These are phyloP conservation scores for Leucocoprinus birnbaumii DNA, from an alignment of 768 basidiomycete species.

Conservation along the genomic window DNA sequence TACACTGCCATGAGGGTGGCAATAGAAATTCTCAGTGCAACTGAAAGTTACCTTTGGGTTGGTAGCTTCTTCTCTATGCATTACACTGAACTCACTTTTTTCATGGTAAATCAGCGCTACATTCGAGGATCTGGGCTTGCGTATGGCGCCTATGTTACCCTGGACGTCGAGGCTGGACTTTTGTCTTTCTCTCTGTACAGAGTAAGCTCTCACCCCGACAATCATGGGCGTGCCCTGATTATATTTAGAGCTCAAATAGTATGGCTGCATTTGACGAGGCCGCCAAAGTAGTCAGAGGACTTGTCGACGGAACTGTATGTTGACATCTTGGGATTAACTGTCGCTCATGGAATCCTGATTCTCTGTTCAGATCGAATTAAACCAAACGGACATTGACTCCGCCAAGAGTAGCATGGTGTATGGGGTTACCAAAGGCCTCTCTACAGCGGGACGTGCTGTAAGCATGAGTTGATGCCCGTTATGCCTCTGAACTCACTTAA, in stretches of 20 bases:
- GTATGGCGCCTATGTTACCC: slow-evolving; percentile 78
- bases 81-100: slow-evolving; percentile 6
- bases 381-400: slow-evolving; percentile 79
- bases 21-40: slow-evolving; percentile 83
- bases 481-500: background rate
- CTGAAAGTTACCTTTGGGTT: slow-evolving; percentile 95
- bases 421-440: slow-evolving; percentile 72
- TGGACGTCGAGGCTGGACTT: slow-evolving; percentile 78
- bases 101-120: slow-evolving; percentile 52
- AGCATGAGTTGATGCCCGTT: slow-evolving; percentile 18
- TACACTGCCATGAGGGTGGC: slow-evolving; percentile 86
- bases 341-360: background rate
- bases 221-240: background rate
- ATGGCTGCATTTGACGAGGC: slow-evolving; percentile 81
- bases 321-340: background rate
- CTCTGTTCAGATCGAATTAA: slow-evolving; percentile 63
- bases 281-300: slow-evolving; percentile 67
- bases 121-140: slow-evolving; percentile 95
- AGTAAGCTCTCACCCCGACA: slow-evolving; percentile 36
- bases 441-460: slow-evolving; percentile 87
- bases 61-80: background rate
- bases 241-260: slow-evolving; percentile 74
- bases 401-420: slow-evolving; percentile 93
- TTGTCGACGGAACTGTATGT: slow-evolving; percentile 81
- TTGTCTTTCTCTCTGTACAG: slow-evolving; percentile 78